phyloP scores from a whole-genome alignment of 768 basidiomycete species.

The Leccinum pellstonianum region DNA sequence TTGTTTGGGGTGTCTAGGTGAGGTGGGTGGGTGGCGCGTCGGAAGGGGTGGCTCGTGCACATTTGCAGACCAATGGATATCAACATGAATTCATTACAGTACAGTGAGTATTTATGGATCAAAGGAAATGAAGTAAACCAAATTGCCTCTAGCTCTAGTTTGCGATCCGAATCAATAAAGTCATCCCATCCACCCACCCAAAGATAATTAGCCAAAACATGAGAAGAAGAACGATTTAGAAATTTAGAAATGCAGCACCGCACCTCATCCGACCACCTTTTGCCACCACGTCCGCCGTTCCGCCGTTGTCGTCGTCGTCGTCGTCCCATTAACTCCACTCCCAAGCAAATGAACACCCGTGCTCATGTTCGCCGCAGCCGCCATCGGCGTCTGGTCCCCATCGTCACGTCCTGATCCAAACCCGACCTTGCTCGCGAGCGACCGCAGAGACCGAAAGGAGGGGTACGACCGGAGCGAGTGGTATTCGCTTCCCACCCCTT shows the following conservation, averaged over 20 bases:
- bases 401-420: neutral
- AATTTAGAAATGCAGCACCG: neutral
- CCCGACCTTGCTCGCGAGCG: conserved; percentile 14
- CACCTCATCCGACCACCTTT: conserved; percentile 24
- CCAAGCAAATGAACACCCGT: neutral
- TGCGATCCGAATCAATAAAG: neutral
- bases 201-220: neutral
- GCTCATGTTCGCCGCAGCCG: neutral
- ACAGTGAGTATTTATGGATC: neutral
- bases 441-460: conserved; percentile 27
- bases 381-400: neutral
- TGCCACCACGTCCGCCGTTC: conserved; percentile 34
- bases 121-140: neutral
- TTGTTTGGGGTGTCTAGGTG: conserved; percentile 14
- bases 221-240: neutral
- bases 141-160: neutral
- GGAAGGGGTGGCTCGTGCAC: too few species aligned
- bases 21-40: neutral
- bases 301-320: neutral
- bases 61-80: neutral
- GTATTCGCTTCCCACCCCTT: conserved; percentile 26
- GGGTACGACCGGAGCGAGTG: conserved; percentile 30
- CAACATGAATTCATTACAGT: neutral
- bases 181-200: neutral
- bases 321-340: neutral